Base-by-base conservation (phyloP, 352 stramenopile genomes). In the Plasmopara viticola region DNA sequence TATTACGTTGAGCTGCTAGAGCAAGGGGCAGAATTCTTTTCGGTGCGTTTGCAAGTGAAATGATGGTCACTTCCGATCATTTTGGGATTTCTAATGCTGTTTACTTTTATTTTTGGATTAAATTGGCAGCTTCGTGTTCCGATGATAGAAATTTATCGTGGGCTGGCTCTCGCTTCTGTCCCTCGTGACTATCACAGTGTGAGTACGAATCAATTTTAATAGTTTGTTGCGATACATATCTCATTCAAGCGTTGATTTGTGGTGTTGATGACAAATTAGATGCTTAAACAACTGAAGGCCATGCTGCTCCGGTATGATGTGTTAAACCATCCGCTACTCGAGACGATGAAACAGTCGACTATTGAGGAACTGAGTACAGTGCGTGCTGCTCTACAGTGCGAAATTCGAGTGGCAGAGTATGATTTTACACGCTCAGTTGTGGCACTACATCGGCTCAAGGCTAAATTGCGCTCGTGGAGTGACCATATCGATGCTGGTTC, bases 401-500 rank as follows among this genome's bases (percentile, higher is more conserved):
- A 92, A 51, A 58, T 79, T 44, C 72, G 66, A 17, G 73, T 90
- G 49, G 57, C 73, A 10, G 75, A 90, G 52, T 88, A 89, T 48
- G 75, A 92, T 41, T 85, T 89, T 42, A 89, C 78, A 8, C 77
- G 81, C 48, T 74, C 78, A 25, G 87, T 89, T 58, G 73, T 87
- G 13, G 70, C 76, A 15, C 45, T 92, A 10, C 77, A 90, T 53
- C 74, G 73, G 14, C 75, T 90, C 31, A 92, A 90, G 60, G 58
- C 66, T 12, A 67, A 75, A 38, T 38, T 89, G 17, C 71, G 68
- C 8, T 75, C 70, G 7, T 91, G 80, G 80, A 87, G 78, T 56
- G 78, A 91, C 31, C 80, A 91, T 58, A 89, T 91, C 46, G 80
- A 91, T 57, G 67, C 61, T 35, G 65, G 88, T 35, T 87, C 78